A percentile compares a stretch with the other conserved stretches of the same genome.
Evolutionary conservation across 78 protist genomes (phyloP).

Genomic region (Abeoforma whisleri): DNA sequence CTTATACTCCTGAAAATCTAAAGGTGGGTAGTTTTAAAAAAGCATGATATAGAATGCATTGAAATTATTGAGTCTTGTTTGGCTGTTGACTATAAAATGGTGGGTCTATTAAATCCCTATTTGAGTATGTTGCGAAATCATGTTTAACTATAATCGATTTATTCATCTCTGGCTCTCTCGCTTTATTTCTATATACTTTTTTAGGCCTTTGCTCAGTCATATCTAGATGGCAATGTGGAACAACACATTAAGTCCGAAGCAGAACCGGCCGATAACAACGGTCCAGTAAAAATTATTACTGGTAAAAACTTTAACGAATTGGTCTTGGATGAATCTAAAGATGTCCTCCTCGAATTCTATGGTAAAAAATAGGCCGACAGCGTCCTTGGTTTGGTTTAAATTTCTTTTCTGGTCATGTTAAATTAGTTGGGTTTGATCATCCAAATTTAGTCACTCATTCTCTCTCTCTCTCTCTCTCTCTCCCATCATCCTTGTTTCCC

Average conservation of each 20-base stretch:
- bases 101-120: too few relatives aligned
- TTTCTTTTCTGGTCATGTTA: not conserved
- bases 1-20: too few relatives aligned
- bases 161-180: too few relatives aligned
- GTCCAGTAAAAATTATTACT: slow-evolving; percentile 4
- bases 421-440: not conserved
- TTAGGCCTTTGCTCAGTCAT: not conserved
- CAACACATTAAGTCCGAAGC: slow-evolving; percentile 33
- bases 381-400: not conserved
- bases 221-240: slow-evolving; percentile 27
- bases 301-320: slow-evolving; percentile 34
- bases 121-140: too few relatives aligned
- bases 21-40: too few relatives aligned
- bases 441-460: not conserved
- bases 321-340: slow-evolving; percentile 8
- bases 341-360: slow-evolving; percentile 51
- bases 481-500: not conserved
- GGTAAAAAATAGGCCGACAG: too few relatives aligned
- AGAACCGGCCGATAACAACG: slow-evolving; percentile 36
- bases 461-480: not conserved
- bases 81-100: too few relatives aligned
- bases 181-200: too few relatives aligned
- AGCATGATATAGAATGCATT: too few relatives aligned
- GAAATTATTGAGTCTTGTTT: too few relatives aligned
- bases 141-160: too few relatives aligned